Percentiles rank a stretch among this genome's conserved stretches.
Evolutionary conservation across 306 rosid species (phyloP).

Genomic region (Begonia loranthoides): DNA sequence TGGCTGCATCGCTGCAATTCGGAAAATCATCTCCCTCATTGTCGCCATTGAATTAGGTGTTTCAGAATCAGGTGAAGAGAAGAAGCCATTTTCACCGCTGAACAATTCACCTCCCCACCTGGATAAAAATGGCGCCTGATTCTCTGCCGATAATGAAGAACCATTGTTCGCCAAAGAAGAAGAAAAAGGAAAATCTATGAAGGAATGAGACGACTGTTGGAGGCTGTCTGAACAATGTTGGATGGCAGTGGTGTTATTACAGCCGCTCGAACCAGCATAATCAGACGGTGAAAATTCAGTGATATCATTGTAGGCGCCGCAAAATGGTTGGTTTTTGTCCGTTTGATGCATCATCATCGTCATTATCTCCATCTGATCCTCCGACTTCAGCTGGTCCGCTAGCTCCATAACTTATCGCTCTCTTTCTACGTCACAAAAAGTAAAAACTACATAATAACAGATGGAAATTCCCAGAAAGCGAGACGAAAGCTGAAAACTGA

Average conservation of each 20-base stretch:
- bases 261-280: neutral
- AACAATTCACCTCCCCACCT: too few relatives aligned
- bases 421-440: too few relatives aligned
- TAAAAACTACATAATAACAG: too few relatives aligned
- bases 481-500: constrained; percentile 8
- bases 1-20: constrained; percentile 91
- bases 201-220: too few relatives aligned
- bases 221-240: too few relatives aligned
- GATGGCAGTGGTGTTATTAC: too few relatives aligned
- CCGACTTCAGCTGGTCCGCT: constrained; percentile 25
- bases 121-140: too few relatives aligned
- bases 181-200: too few relatives aligned
- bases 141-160: too few relatives aligned
- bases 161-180: too few relatives aligned
- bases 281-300: constrained; percentile 17
- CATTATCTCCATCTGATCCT: constrained; percentile 61
- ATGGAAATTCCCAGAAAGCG: neutral
- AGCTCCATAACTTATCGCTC: constrained; percentile 19
- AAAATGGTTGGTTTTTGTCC: constrained; percentile 45
- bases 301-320: constrained; percentile 16
- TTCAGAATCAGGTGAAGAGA: neutral
- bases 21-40: constrained; percentile 92
- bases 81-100: too few relatives aligned
- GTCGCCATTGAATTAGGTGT: constrained; percentile 51
- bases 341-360: constrained; percentile 38